Base-by-base conservation (phyloP, 768 basidiomycete species). In the Leccinum incarnatum region DNA sequence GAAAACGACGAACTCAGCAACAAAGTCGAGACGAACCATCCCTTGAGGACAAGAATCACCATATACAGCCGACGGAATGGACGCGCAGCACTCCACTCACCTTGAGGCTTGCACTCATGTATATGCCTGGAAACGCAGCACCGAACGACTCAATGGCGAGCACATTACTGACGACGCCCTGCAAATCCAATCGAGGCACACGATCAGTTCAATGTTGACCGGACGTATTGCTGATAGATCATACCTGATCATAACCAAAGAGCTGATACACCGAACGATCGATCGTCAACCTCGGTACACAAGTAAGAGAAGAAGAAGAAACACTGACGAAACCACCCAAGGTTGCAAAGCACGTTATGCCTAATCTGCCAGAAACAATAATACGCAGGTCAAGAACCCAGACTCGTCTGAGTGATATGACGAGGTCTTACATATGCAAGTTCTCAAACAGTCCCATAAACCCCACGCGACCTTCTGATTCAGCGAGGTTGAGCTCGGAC, bases 141-240 rank as follows among this genome's bases (percentile, higher is more conserved):
- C 72, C 71, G 19, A 72, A 72, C 32, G 71, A 74, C 36, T 72
- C 68, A 37, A 74, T 72, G 10, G 65, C 68, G 11, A 72, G 72
- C n/a, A 74, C 72, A 27, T 67, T 69, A 21, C 69, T 69, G 37
- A 74, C 64, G 45, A 72, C 72, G 6, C 70, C 71, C 72, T 71
- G 30, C 11, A 50, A 60, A 2, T 53, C n/a, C 45, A 19, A 19
- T 19, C 10, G n/a, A 36, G 7, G 36, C 9, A 55, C 2, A 2
- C 15, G 23, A 49, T 64, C 15, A 61, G 53, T 14, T 29, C 19
- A 8, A 30, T n/a, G 7, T 17, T 12, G 23, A 19, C n/a, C 12
- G 11, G 51, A 36, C 30, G 10, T 15, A 8, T n/a, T 32, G 42
- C 5, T 30, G 32, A 15, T 5, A 3, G 21, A 34, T 27, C 6